Base-by-base conservation (phyloP, 768 basidiomycete species). In the Amanita jacksonii region DNA sequence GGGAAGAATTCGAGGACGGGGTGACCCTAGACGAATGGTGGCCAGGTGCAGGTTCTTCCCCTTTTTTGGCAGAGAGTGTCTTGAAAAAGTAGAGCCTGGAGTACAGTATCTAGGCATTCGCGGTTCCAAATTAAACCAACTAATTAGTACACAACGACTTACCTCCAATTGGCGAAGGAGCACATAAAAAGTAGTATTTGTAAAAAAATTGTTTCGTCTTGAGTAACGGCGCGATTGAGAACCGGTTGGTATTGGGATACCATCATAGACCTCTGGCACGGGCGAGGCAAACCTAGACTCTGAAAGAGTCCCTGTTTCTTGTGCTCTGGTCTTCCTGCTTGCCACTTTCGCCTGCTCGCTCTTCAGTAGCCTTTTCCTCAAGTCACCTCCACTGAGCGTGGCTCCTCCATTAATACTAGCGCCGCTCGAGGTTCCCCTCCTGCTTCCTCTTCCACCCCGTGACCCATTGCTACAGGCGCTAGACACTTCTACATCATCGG, bases 81-180 rank as follows among this genome's bases (percentile, higher is more conserved):
- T 92, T 92, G 71, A 91, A 91, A 7, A 75, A 62, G n/a, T 70
- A 62, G 32, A 98, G 65, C 16, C 93, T 82, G 2, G 81, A 76
- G 58, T 91, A 93, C 8, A 96, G 60, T 19, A 89, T 67, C 93
- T 97, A 47, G 2, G 38, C 45, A 38, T 16, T 38, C 41, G 34
- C 40, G 33, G 52, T 23, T 28, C 19, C 12, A 18, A 19, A 22
- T 23, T 9, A 25, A 38, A 23, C 15, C 5, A 46, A 6, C 44
- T n/a, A 43, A 31, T 27, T 3, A 27, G 33, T 19, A 31, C 27
- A 28, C 12, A 12, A 6, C 20, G 25, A 59, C 81, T 38, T 47
- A 91, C 94, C 79, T 97, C 85, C 32, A 97, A 60, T 38, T 93
- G 66, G 25, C 94, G 77, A 53, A 98, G 62, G 18, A 97, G 64